A percentile compares a stretch with the other conserved stretches of the same genome.
Conservation (phyloP, 495 filamentous ascomycete genomes). For the Penicillium alfredii region DNA sequence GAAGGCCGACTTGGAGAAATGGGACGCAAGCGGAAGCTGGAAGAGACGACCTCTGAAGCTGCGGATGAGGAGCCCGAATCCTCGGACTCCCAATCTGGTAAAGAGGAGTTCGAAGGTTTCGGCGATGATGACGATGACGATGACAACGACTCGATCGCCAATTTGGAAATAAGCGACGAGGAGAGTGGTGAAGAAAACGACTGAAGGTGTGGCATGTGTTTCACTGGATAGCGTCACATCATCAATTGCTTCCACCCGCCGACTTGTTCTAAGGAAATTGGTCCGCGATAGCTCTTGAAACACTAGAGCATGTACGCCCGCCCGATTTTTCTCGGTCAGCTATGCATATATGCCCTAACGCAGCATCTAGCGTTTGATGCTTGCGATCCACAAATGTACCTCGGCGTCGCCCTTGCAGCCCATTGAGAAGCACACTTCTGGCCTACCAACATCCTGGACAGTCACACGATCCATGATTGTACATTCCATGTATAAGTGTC, state of each 20-base stretch:
- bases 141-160: constrained; percentile 37
- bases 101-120: constrained; percentile 38
- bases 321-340: too few species aligned
- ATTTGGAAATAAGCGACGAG: constrained; percentile 40
- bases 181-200: constrained; percentile 41
- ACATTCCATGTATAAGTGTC: too few species aligned
- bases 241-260: too few species aligned
- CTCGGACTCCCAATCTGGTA: constrained; percentile 19
- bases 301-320: constrained; percentile 10
- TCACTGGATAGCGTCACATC: too few species aligned
- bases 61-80: constrained; percentile 23
- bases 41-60: constrained; percentile 30
- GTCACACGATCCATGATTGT: too few species aligned
- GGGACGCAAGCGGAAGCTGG: constrained; percentile 50
- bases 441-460: not conserved
- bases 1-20: constrained; percentile 60
- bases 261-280: constrained; percentile 1
- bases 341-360: too few species aligned
- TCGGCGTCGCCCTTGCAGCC: not conserved
- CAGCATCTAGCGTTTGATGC: not conserved
- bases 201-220: too few species aligned
- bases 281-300: constrained; percentile 8
- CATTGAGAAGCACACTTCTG: too few species aligned
- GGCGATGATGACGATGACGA: constrained; percentile 26
- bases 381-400: too few species aligned